Percentiles rank a stretch among this genome's conserved stretches.
phyloP scores from a whole-genome alignment of 139 green algal species.

The Coelastrella sp. region DNA sequence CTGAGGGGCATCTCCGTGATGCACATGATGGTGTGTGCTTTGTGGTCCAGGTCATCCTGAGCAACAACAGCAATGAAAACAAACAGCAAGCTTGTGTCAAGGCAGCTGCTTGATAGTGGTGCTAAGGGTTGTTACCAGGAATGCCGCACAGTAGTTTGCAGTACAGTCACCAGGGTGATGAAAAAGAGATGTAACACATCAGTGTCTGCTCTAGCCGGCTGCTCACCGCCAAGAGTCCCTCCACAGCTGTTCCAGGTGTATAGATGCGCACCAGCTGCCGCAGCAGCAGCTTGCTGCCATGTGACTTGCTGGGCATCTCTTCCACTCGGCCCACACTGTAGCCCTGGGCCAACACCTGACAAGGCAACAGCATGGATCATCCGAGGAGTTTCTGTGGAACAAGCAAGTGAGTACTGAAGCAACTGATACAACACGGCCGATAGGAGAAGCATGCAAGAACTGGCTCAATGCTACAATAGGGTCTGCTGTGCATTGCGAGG shows the following conservation, averaged over 20 bases:
- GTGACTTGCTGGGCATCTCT: slow-evolving; percentile 48
- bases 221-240: slow-evolving; percentile 41
- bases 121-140: too few species aligned
- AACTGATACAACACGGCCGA: too few species aligned
- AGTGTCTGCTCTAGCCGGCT: too few species aligned
- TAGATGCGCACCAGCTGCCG: slow-evolving; percentile 71
- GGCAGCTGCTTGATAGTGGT: not conserved
- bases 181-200: not conserved
- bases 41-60: slow-evolving; percentile 29
- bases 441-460: too few species aligned
- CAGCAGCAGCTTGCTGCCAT: slow-evolving; percentile 52
- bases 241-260: slow-evolving; percentile 70
- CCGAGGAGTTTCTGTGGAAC: slow-evolving; percentile 53
- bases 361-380: not conserved
- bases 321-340: slow-evolving; percentile 74
- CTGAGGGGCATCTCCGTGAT: slow-evolving; percentile 1
- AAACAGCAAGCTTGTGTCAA: not conserved
- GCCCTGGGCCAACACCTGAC: slow-evolving; percentile 68
- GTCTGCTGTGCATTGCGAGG: too few species aligned
- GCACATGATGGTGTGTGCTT: slow-evolving; percentile 5
- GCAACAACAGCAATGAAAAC: not conserved
- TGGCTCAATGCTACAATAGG: too few species aligned
- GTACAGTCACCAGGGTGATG: not conserved
- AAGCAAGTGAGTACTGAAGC: too few species aligned
- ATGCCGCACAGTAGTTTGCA: too few species aligned